Evolutionary conservation across 1,139 yeast species (phyloP).

Genomic region (Geotrichum histeridarum): DNA sequence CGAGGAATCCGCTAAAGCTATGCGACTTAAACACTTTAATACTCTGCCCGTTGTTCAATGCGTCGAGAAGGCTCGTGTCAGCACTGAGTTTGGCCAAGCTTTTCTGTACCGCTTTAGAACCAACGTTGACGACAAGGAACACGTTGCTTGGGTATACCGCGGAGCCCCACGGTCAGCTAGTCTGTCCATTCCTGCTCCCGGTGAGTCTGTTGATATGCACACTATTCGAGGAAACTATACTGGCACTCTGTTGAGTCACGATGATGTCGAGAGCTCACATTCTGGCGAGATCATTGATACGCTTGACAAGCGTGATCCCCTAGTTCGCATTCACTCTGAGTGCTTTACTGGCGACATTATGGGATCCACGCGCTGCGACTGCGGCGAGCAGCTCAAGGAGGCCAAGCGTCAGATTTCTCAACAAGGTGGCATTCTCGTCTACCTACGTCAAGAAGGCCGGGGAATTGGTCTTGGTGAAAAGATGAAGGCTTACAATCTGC

Average conservation of each 20-base stretch:
- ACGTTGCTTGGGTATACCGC: slow-evolving; percentile 94
- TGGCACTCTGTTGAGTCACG: slow-evolving; percentile 68
- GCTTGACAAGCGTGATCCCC: slow-evolving; percentile 34
- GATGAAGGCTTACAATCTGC: slow-evolving; percentile 91
- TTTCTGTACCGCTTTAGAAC: slow-evolving; percentile 85
- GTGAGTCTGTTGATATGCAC: slow-evolving; percentile 84
- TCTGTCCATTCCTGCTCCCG: slow-evolving; percentile 54
- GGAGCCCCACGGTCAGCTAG: slow-evolving; percentile 78
- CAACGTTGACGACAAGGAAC: slow-evolving; percentile 85
- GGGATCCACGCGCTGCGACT: slow-evolving; percentile 97
- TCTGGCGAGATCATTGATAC: not conserved
- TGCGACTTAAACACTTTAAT: slow-evolving; percentile 26
- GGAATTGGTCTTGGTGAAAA: slow-evolving; percentile 97
- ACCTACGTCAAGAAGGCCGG: slow-evolving; percentile 94
- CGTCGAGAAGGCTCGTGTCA: slow-evolving; percentile 86
- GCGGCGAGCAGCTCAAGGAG: slow-evolving; percentile 98
- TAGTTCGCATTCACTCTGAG: slow-evolving; percentile 89
- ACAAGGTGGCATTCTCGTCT: slow-evolving; percentile 90
- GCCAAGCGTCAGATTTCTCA: slow-evolving; percentile 91
- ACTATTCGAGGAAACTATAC: slow-evolving; percentile 97
- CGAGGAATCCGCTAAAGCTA: slow-evolving; percentile 9
- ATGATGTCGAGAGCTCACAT: slow-evolving; percentile 7
- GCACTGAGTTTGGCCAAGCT: slow-evolving; percentile 87
- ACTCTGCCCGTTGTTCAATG: slow-evolving; percentile 72
- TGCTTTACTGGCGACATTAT: slow-evolving; percentile 99